phyloP scores from a whole-genome alignment of 192 early-diverging fungal genomes.

The Coemansia umbellata region DNA sequence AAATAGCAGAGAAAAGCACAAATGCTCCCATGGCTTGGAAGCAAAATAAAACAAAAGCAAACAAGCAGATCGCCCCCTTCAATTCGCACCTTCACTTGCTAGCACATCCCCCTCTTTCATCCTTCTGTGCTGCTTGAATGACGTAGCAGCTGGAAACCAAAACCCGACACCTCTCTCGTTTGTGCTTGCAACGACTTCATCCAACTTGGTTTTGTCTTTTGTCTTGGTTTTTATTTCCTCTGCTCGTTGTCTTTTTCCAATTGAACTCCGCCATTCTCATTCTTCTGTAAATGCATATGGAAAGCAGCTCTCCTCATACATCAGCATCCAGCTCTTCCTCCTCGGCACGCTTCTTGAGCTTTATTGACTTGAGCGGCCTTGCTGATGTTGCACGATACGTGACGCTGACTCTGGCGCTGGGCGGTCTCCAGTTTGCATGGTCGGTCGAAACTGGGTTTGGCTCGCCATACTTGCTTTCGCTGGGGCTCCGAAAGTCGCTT shows the following conservation, averaged over 20 bases:
- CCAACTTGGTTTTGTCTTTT: too few relatives aligned
- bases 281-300: neutral
- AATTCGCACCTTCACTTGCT: too few relatives aligned
- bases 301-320: neutral
- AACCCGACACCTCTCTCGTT: too few relatives aligned
- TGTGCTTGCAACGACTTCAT: too few relatives aligned
- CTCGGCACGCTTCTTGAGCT: neutral
- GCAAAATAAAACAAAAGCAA: too few relatives aligned
- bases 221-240: too few relatives aligned
- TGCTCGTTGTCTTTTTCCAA: neutral
- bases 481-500: slow-evolving; percentile 76
- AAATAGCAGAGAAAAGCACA: too few relatives aligned
- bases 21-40: too few relatives aligned
- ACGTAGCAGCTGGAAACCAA: too few relatives aligned
- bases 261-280: neutral
- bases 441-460: slow-evolving; percentile 57
- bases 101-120: too few relatives aligned
- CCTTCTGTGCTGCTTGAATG: too few relatives aligned
- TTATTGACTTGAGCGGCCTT: neutral
- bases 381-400: slow-evolving; percentile 26
- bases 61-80: too few relatives aligned
- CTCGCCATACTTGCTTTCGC: slow-evolving; percentile 79
- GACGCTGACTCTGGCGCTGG: slow-evolving; percentile 41
- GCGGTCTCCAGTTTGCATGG: slow-evolving; percentile 53
- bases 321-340: neutral